Evolutionary conservation across 192 early-diverging fungal species (phyloP), one percentile per base, ranked within the genome.

Genomic region (Coemansia sp.): DNA sequence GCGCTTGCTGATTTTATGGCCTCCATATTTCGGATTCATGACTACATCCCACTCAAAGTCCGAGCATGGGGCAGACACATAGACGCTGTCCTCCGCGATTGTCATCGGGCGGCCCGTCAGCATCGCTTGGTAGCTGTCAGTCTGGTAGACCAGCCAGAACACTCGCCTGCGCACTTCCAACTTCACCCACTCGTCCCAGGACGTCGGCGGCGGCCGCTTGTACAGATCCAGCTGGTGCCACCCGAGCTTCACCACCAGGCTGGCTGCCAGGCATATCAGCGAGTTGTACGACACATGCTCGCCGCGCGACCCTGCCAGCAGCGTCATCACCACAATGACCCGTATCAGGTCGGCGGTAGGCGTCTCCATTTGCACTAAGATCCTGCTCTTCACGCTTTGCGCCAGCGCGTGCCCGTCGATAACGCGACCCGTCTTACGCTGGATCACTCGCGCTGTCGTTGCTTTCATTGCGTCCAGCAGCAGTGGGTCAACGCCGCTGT

Each of bases 111-210:
- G 67, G 0, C 80, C 80, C 0, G 80, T 82, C 38, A 82, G 80
- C 80, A 82, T 74, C 2, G 80, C 67, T 75, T 82, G 80, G 68
- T 82, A 82, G 66, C 80, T 82, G 68, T 82, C 80, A 9, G 75
- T 82, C 72, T 82, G 80, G 53, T 82, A 82, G 3, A 82, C 80
- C 6, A 82, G 74, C 80, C 80, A 82, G 62, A 82, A 82, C 53
- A 82, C 41, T 0, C 80, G 80, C 8, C 80, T 71, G 43, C 70
- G 66, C 26, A 82, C 64, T 35, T 82, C 70, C 16, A 74, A 41
- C 6, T 41, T 3, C 26, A 82, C 80, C 80, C 80, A 82, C 8
- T 82, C 80, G n/a, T 82, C 75, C 65, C 68, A 82, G 24, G 71
- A 51, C 2, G 39, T 45, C 12, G 71, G 68, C 38, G 71, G 53